Base-by-base conservation (phyloP, 495 filamentous ascomycete genomes). In the Apodospora peruviana region DNA sequence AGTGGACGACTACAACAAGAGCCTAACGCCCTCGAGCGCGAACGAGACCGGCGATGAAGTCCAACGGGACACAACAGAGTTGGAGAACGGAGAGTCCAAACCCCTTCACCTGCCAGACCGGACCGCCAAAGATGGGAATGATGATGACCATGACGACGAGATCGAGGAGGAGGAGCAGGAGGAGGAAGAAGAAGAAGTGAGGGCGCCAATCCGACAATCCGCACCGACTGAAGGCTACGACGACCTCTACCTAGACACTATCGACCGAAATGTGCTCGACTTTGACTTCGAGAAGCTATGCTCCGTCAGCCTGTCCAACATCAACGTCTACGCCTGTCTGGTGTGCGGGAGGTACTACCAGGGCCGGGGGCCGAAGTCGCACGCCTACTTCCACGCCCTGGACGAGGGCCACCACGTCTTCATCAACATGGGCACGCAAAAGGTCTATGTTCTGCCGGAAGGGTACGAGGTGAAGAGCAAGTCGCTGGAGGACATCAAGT, bases 221-320 rank as follows among this genome's bases (percentile, higher is more conserved):
- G 86, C 84, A 22, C 93, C 93, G 16, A 78, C 85, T 32, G 88
- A 86, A 68, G 93, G 94, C 45, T 97, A 95, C 68, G 83, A 83
- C 50, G 94, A 99, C 66, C 81, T 99, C 24, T 99, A 99, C 65
- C 86, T 99, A 44, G 94, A 99, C 68, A 97, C 91, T 2, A 91
- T 99, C 68, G 83, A 96, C 69, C 88, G 93, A 52, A 72, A 74
- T 58, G 75, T 95, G 14, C 82, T 95, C 16, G 91, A 95, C 66
- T 95, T 95, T 59, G 93, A 99, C 65, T 99, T 99, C 65, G 91
- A 97, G 60, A 97, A 97, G 75, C 80, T 95, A 17, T 99, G 93
- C 73, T 97, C 94, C 2, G 75, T 97, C 54, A 91, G 87, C 20
- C 73, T 99, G 9, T 95, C 90, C 18, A 97, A 96, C 61, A 96